Percentiles rank a stretch among this genome's conserved stretches.
These are phyloP conservation scores for Aspergillus flavus DNA, from an alignment of 2,329 filamentous ascomycete genomes.

Conservation along the genomic window DNA sequence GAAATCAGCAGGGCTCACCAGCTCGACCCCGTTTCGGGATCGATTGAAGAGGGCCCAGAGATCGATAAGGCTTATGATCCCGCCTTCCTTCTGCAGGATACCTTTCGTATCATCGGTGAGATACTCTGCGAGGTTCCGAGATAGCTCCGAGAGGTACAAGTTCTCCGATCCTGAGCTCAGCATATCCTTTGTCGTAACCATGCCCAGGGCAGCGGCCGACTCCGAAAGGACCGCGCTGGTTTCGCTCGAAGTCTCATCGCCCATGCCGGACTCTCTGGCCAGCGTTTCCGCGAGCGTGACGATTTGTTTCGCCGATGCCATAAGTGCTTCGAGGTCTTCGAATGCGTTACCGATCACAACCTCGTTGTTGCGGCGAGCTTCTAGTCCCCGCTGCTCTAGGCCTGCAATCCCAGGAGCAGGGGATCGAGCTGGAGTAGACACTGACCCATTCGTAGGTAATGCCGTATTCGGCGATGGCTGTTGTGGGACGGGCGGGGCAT, in stretches of 20 bases:
- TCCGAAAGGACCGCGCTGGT: constrained; percentile 76
- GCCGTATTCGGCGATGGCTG: constrained; percentile 51
- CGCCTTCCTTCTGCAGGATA: constrained; percentile 76
- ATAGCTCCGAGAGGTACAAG: constrained; percentile 84
- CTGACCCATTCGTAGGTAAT: constrained; percentile 28
- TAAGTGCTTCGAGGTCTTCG: constrained; percentile 92
- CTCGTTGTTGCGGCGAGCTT: constrained; percentile 89
- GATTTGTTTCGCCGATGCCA: constrained; percentile 96
- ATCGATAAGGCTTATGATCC: constrained; percentile 87
- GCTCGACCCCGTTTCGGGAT: constrained; percentile 86
- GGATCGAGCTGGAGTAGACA: constrained; percentile 32
- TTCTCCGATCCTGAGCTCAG: constrained; percentile 78
- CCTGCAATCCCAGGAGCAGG: constrained; percentile 88
- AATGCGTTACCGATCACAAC: constrained; percentile 90
- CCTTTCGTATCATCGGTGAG: constrained; percentile 81
- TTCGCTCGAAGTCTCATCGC: constrained; percentile 65
- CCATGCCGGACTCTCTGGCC: constrained; percentile 65
- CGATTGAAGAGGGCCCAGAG: constrained; percentile 95
- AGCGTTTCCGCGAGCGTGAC: constrained; percentile 90
- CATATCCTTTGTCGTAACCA: constrained; percentile 95
- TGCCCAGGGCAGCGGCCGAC: constrained; percentile 78
- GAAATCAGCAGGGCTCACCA: constrained; percentile 89
- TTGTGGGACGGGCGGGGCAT: constrained; percentile 82
- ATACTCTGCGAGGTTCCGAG: constrained; percentile 84
- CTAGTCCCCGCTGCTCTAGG: constrained; percentile 80